phyloP scores from a whole-genome alignment of 2,329 filamentous ascomycete species.

The Exutisphaerella laricina region DNA sequence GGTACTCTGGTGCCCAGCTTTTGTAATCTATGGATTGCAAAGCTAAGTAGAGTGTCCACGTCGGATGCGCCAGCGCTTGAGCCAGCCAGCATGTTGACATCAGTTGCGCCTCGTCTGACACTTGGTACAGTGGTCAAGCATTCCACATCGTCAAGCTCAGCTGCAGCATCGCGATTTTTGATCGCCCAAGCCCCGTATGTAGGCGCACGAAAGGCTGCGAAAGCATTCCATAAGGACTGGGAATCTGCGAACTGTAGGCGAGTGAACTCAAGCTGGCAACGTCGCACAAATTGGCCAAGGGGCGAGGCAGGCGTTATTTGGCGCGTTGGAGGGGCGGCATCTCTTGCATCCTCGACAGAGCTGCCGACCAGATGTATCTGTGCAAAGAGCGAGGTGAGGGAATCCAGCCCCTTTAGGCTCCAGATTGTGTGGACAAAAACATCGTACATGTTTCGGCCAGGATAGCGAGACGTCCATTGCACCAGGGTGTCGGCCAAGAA shows the following conservation, averaged over 20 bases:
- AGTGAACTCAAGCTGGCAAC: conserved; percentile 72
- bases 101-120: background rate
- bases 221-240: conserved; percentile 72
- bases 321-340: conserved; percentile 18
- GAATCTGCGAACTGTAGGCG: conserved; percentile 74
- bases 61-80: conserved; percentile 24
- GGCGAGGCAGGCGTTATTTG: conserved; percentile 68
- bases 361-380: conserved; percentile 39
- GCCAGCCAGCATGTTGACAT: background rate
- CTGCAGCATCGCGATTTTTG: conserved; percentile 42
- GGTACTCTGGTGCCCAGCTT: conserved; percentile 75
- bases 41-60: conserved; percentile 59
- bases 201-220: conserved; percentile 73
- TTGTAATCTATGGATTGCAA: conserved; percentile 83
- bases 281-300: conserved; percentile 72
- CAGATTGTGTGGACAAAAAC: conserved; percentile 75
- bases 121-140: background rate
- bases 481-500: conserved; percentile 19
- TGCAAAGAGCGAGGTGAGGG: conserved; percentile 61
- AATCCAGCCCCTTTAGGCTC: conserved; percentile 75
- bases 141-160: conserved; percentile 7
- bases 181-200: conserved; percentile 59
- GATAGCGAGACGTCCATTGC: conserved; percentile 42
- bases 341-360: conserved; percentile 40
- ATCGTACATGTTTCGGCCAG: conserved; percentile 82